Base-by-base conservation (phyloP, 1,284 basidiomycete species). In the Trametes polyzona region DNA sequence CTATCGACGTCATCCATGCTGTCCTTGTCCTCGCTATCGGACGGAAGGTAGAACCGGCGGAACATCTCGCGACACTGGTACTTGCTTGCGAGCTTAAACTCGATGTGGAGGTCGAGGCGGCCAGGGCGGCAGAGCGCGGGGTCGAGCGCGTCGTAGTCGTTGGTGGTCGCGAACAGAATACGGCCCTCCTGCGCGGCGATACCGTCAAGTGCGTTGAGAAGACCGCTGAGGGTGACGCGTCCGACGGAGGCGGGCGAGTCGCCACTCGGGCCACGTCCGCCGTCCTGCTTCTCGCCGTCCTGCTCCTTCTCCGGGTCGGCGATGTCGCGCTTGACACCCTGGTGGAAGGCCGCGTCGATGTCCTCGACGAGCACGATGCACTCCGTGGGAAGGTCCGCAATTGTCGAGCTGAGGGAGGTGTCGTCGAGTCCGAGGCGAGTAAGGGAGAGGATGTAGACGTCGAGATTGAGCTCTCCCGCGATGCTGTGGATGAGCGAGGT, bases 331-430 rank as follows among this genome's bases (percentile, higher is more conserved):
- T 76, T 83, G 35, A 89, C 64, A 24, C 78, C 78, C 52, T 81
- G 79, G 35, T 80, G 81, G 69, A 90, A 88, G 0, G 87, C 87
- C 3, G 85, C 88, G 60, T 92, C 89, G 55, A 92, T 87, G 66
- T 91, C 91, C 71, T 93, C 91, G 81, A 93, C 88, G 21, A 93
- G 74, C 0, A 88, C 84, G 55, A 93, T 87, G 61, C 85, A 88
- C 61, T 81, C 77, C 49, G 83, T 78, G 39, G 91, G 90, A 1
- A 93, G 78, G 7, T 81, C 77, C 9, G 81, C 78, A 55, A 92
- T 83, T 33, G 92, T 75, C 24, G 83, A 77, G 42, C 75, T 78
- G 26, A 93, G 79, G 7, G 73, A 69, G 0, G 76, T 74, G 66
- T 94, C 92, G 67, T 92, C 88, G 55, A 94, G 71, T 10, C 84